Conservation (phyloP, 371 early-diverging fungal genomes). For the Mycotypha africana region DNA sequence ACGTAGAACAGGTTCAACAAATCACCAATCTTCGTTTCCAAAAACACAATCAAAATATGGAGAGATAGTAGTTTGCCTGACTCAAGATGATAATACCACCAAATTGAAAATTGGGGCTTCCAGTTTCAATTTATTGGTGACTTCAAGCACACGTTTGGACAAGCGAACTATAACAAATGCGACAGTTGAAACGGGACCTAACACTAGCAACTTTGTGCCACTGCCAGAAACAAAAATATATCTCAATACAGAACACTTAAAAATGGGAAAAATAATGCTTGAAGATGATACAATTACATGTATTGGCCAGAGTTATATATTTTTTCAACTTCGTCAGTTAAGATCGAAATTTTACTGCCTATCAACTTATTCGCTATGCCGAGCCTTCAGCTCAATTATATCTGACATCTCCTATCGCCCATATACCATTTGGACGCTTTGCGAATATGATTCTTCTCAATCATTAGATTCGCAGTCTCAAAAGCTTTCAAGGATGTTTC, state of each 20-base stretch:
- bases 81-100: conserved; percentile 9
- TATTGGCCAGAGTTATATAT: conserved; percentile 3
- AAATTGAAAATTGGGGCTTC: neutral
- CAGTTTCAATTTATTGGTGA: conserved; percentile 4
- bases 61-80: neutral
- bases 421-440: conserved; percentile 11
- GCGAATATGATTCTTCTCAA: conserved; percentile 10
- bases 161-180: conserved; percentile 6
- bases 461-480: conserved; percentile 3
- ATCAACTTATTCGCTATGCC: conserved; percentile 9
- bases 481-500: conserved; percentile 6
- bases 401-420: conserved; percentile 9
- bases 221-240: conserved; percentile 2
- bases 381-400: conserved; percentile 10
- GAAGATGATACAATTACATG: conserved; percentile 8
- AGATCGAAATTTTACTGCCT: conserved; percentile 10
- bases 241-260: conserved; percentile 4
- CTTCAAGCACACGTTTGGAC: conserved; percentile 4
- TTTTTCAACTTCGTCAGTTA: conserved; percentile 11
- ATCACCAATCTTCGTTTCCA: conserved; percentile 5
- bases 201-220: conserved; percentile 9
- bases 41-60: conserved; percentile 1
- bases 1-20: conserved; percentile 1
- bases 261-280: conserved; percentile 5
- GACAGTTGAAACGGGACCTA: conserved; percentile 9